A percentile compares a stretch with the other conserved stretches of the same genome.
Conservation (phyloP, 345 rosid genomes). For the Orychophragmus violaceus region DNA sequence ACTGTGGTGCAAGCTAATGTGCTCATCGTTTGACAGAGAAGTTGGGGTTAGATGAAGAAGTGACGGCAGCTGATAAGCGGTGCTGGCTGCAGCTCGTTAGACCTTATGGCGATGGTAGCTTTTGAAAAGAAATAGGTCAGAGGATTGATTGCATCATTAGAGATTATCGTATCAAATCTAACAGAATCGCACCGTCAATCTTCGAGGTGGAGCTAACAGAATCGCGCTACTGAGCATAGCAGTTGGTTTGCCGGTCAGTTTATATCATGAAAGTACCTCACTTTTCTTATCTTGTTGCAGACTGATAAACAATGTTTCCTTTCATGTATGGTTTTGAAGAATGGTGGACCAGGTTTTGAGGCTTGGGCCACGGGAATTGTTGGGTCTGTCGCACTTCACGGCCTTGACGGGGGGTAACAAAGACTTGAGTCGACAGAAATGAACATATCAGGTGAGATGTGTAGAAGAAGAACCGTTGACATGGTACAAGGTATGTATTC, state of each 20-base stretch:
- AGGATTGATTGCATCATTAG: too few relatives aligned
- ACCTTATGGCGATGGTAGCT: too few relatives aligned
- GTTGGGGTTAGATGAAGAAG: too few relatives aligned
- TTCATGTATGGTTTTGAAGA: slow-evolving; percentile 37
- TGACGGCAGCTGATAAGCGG: too few relatives aligned
- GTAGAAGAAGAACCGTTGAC: slow-evolving; percentile 33
- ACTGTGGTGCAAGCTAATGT: too few relatives aligned
- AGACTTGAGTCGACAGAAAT: slow-evolving; percentile 76
- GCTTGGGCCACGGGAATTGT: slow-evolving; percentile 72
- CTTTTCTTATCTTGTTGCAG: slow-evolving; percentile 6
- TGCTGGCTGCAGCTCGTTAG: too few relatives aligned
- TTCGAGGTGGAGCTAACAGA: slow-evolving; percentile 64
- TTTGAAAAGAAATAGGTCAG: too few relatives aligned
- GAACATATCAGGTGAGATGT: slow-evolving; percentile 84
- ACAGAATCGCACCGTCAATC: slow-evolving; percentile 54
- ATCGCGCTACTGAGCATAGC: slow-evolving; percentile 82
- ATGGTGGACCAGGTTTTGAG: slow-evolving; percentile 72
- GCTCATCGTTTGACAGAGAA: too few relatives aligned
- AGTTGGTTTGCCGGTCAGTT: slow-evolving; percentile 80
- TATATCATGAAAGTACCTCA: neutral
- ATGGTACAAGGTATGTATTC: slow-evolving; percentile 96
- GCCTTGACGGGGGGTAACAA: slow-evolving; percentile 63
- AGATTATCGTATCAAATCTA: too few relatives aligned
- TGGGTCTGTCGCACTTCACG: slow-evolving; percentile 60
- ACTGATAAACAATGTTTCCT: neutral